Evolutionary conservation across 177 flowering plant genomes (phyloP), one percentile per base, ranked within the genome.

Genomic region (Vitis hybrid): DNA sequence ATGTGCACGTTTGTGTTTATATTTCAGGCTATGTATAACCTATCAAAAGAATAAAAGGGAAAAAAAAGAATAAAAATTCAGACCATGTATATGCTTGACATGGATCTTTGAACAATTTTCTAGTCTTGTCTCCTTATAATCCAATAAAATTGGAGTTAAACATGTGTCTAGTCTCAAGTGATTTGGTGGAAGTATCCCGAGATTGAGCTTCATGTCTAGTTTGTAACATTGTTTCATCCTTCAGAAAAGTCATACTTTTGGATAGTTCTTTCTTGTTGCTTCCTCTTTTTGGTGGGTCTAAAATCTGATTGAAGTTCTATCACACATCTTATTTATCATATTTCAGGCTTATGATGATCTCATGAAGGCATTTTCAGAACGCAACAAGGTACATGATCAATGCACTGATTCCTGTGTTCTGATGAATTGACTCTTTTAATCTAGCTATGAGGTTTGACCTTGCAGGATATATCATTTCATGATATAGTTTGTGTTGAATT

Each of bases 281-380:
- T 52, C 13, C 26, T 19, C 23, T 14, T 63, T 64, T 64, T 49
- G 3, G 50, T 59, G 11, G 45, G 13, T 56, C 34, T 59, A 50
- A 56, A 11, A 34, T 49, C 62, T 68, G n/a, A 15, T 57, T 72
- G 63, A 70, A 64, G 23, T 67, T 68, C 11, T 61, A 55, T 19
- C 12, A 51, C 17, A 60, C 56, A 13, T 76, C 52, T 74, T 12
- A 9, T 67, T 63, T 74, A 17, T 65, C 39, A 57, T 73, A 8
- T 83, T 77, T 73, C 89, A 95, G 99, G 96, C 97, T 5, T 95
- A 90, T 73, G 83, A 84, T 73, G 98, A 90, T 50, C 94, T 95
- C 67, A 85, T 95, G 90, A 91, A 90, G 72, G 98, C 98, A 73
- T 95, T 91, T 76, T 85, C 85, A 50, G 96, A 93, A 66, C 93